These are phyloP conservation scores for Ceratocystis huliohia DNA, from an alignment of 2,329 filamentous ascomycete genomes.

Conservation along the genomic window DNA sequence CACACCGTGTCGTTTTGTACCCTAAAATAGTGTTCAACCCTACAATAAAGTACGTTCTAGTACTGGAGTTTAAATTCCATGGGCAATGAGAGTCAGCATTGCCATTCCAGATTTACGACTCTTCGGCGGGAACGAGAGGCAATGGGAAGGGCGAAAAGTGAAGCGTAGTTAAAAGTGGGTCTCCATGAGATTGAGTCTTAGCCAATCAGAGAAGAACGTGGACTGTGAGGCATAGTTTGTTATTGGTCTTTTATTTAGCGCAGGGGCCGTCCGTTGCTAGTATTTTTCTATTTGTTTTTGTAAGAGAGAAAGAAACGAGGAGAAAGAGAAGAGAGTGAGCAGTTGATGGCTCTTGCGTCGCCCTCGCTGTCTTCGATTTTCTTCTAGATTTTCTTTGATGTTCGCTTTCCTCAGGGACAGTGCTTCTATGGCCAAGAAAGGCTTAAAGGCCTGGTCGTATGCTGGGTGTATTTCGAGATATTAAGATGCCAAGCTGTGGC, in stretches of 20 bases:
- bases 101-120: neutral
- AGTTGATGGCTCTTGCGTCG: neutral
- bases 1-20: neutral
- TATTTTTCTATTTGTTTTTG: neutral
- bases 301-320: neutral
- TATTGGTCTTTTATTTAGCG: neutral
- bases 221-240: neutral
- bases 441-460: no score
- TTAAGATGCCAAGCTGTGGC: no score
- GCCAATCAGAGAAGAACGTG: constrained; percentile 12
- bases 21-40: neutral
- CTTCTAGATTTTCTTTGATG: neutral
- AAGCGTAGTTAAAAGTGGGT: constrained; percentile 5
- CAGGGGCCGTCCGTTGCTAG: neutral
- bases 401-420: neutral
- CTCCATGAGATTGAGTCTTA: neutral
- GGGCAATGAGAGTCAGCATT: no score
- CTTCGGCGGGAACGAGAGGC: neutral
- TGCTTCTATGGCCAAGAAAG: neutral
- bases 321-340: neutral
- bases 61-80: no score
- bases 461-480: no score
- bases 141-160: neutral
- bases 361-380: neutral
- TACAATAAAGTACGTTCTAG: neutral